Base-by-base conservation (phyloP, 1,284 basidiomycete genomes). In the Trichosporon ovoides region DNA sequence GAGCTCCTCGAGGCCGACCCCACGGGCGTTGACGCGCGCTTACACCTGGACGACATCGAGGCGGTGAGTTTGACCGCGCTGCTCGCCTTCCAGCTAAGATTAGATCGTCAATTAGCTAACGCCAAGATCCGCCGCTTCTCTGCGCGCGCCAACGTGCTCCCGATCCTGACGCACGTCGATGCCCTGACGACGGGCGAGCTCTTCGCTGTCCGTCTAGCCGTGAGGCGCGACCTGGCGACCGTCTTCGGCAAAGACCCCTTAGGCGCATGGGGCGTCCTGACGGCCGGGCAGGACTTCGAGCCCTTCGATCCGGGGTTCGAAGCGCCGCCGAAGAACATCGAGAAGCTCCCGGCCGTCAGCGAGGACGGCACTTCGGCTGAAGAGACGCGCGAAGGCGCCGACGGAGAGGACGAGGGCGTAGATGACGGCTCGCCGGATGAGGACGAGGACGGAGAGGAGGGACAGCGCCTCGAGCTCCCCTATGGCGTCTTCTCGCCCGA, bases 121-220 rank as follows among this genome's bases (percentile, higher is more conserved):
- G 4, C 13, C 59, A n/a, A 75, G 71, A 72, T 75, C 52, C 67
- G 68, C 24, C 65, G 65, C 38, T 61, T 75, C 19, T 48, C 57
- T 0, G 57, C 49, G 14, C 66, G 73, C 40, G 63, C 68, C 31
- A 75, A 75, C 53, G 68, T 76, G 37, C 60, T 76, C 3, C 73
- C 73, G 1, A 58, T 76, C 20, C 58, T 76, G 16, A 66, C 71
- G 7, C 68, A 71, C 40, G 58, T 64, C 18, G 75, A 76, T 54
- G 62, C 61, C 2, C 58, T 76, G 20, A 72, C 72, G 7, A 59
- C 58, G 2, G 37, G 53, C 10, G 68, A 76, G 54, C 67, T 73
- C 12, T 53, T 52, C 3, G 50, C 38, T 1, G 71, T 69, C 14
- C 62, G 64, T 20, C 22, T 20, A 1, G 68, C 66, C 10, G 65